Percentiles rank a stretch among this genome's conserved stretches.
Conservation (phyloP, 352 stramenopile genomes). For the Pythium brachiatum region DNA sequence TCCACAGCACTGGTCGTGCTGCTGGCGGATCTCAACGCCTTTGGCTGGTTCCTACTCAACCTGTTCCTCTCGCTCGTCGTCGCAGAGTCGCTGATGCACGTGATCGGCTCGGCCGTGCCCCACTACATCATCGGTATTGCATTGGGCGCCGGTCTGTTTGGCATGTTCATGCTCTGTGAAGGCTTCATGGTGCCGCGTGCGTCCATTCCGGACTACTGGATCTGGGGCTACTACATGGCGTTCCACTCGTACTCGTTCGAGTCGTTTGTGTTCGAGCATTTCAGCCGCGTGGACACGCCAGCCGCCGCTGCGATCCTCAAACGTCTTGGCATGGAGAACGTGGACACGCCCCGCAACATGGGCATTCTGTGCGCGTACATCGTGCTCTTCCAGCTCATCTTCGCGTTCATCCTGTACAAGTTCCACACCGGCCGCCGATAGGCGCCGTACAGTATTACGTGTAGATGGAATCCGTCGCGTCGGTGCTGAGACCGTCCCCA, state of each 20-base stretch:
- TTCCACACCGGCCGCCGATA: slow-evolving; percentile 55
- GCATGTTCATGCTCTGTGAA: slow-evolving; percentile 87
- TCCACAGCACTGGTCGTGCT: slow-evolving; percentile 32
- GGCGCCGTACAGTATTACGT: neutral
- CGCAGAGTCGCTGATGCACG: slow-evolving; percentile 77
- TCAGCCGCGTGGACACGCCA: slow-evolving; percentile 15
- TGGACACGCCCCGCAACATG: slow-evolving; percentile 30
- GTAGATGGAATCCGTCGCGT: neutral
- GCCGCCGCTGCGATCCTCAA: slow-evolving; percentile 21
- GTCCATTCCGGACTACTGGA: slow-evolving; percentile 43
- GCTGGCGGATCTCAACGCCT: slow-evolving; percentile 35
- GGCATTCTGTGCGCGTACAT: slow-evolving; percentile 26
- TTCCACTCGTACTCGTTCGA: slow-evolving; percentile 64
- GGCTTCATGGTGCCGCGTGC: slow-evolving; percentile 75
- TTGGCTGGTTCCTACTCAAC: slow-evolving; percentile 35
- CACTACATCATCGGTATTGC: slow-evolving; percentile 89
- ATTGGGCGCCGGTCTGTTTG: slow-evolving; percentile 74
- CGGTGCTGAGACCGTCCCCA: neutral
- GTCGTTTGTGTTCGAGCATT: slow-evolving; percentile 53
- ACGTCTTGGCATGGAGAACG: slow-evolving; percentile 28
- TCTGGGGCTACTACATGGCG: slow-evolving; percentile 55
- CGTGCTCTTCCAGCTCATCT: slow-evolving; percentile 33
- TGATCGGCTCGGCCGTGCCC: slow-evolving; percentile 69
- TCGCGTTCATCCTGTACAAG: slow-evolving; percentile 48
- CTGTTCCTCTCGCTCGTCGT: slow-evolving; percentile 68